These are phyloP conservation scores for Gaeumannomyces tritici DNA, from an alignment of 2,329 filamentous ascomycete genomes.

Conservation along the genomic window DNA sequence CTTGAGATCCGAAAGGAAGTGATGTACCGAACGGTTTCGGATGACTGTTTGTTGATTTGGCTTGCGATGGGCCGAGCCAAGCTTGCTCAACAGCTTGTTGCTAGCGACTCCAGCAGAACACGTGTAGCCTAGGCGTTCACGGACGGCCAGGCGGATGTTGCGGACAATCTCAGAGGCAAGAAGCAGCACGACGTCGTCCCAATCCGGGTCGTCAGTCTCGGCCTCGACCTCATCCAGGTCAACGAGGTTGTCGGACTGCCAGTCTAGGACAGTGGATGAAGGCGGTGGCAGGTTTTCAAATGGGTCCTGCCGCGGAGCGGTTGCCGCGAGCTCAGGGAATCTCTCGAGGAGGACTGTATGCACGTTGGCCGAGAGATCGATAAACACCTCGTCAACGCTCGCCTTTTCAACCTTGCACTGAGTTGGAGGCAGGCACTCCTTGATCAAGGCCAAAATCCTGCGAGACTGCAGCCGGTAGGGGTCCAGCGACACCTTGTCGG, in stretches of 20 bases:
- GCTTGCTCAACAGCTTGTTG: constrained; percentile 91
- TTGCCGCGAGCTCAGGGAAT: constrained; percentile 61
- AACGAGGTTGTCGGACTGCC: constrained; percentile 73
- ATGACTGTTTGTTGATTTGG: constrained; percentile 93
- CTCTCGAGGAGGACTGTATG: constrained; percentile 64
- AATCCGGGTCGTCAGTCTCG: constrained; percentile 79
- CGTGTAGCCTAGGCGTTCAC: constrained; percentile 68
- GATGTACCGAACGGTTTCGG: constrained; percentile 68
- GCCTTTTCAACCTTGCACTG: constrained; percentile 75
- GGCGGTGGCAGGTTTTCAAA: constrained; percentile 52
- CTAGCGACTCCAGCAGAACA: constrained; percentile 82
- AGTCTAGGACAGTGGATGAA: constrained; percentile 60
- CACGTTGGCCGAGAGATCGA: constrained; percentile 81
- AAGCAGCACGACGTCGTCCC: constrained; percentile 86
- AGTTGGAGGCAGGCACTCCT: constrained; percentile 54
- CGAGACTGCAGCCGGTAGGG: constrained; percentile 81
- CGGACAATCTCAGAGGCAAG: constrained; percentile 86
- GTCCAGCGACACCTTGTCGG: constrained; percentile 89
- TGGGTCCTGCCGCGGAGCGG: constrained; percentile 39
- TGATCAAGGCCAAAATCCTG: constrained; percentile 71
- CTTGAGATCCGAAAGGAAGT: constrained; percentile 77
- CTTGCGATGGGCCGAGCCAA: constrained; percentile 86
- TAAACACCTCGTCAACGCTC: constrained; percentile 88
- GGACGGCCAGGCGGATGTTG: constrained; percentile 59
- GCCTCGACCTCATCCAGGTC: constrained; percentile 64